Evolutionary conservation across 352 stramenopile species (phyloP).

Genomic region (Phytopythium kandeliae): DNA sequence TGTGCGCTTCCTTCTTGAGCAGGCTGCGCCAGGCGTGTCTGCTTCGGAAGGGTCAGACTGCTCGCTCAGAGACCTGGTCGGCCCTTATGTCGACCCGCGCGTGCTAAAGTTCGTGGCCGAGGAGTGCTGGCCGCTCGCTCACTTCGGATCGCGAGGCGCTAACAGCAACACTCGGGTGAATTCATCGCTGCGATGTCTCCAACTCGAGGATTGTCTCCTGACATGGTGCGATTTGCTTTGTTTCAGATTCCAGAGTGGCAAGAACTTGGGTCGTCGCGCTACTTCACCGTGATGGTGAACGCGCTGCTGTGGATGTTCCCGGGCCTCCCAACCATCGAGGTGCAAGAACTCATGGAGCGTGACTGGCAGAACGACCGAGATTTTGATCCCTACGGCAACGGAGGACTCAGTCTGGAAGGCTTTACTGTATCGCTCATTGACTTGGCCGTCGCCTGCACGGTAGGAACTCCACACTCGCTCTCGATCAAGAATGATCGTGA

Average conservation of each 20-base stretch:
- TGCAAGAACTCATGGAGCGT: slow-evolving; percentile 24
- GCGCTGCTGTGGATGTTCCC: slow-evolving; percentile 49
- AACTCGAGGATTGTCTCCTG: not conserved
- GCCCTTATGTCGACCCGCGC: slow-evolving; percentile 31
- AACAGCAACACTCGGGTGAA: slow-evolving; percentile 4
- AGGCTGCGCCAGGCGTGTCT: not conserved
- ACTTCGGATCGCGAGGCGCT: slow-evolving; percentile 17
- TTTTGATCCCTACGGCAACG: slow-evolving; percentile 32
- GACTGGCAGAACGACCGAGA: slow-evolving; percentile 50
- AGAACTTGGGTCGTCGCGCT: slow-evolving; percentile 38
- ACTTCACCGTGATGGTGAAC: slow-evolving; percentile 37
- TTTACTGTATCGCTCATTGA: slow-evolving; percentile 49
- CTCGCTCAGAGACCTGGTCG: slow-evolving; percentile 14
- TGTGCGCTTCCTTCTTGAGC: slow-evolving; percentile 13
- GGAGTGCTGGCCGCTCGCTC: slow-evolving; percentile 40
- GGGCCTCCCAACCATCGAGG: slow-evolving; percentile 32
- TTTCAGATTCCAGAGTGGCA: slow-evolving; percentile 24
- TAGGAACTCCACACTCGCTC: slow-evolving; percentile 2
- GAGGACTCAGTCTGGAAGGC: slow-evolving; percentile 36
- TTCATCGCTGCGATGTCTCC: not conserved
- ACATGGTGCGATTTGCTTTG: too few species aligned
- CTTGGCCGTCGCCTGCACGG: slow-evolving; percentile 38
- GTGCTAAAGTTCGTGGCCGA: slow-evolving; percentile 36
- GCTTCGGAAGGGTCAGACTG: not conserved
- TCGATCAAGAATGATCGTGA: not conserved